These are phyloP conservation scores for Pulicaria dysenterica DNA, from an alignment of 129 eudicot species.

Conservation along the genomic window DNA sequence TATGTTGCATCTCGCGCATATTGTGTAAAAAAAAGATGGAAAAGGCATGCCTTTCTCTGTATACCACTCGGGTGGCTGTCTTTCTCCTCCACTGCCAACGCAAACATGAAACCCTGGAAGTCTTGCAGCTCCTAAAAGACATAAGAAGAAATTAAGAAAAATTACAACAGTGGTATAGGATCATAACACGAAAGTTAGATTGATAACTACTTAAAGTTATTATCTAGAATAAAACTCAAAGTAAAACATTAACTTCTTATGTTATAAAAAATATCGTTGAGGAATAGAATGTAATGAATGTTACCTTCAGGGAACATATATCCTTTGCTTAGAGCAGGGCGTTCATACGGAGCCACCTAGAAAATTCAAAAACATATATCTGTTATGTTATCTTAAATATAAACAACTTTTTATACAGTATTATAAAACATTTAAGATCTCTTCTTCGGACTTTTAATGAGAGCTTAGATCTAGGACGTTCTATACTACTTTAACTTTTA, in stretches of 20 bases:
- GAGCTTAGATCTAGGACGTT: too few species aligned
- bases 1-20: too few species aligned
- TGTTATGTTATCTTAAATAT: neutral
- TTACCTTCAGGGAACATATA: slow-evolving; percentile 94
- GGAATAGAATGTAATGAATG: neutral
- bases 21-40: too few species aligned
- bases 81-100: slow-evolving; percentile 99
- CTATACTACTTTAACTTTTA: too few species aligned
- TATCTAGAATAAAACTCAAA: too few species aligned
- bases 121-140: slow-evolving; percentile 76
- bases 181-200: too few species aligned
- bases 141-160: neutral
- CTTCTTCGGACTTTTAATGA: too few species aligned
- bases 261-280: neutral
- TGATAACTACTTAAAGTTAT: neutral
- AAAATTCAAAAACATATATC: slow-evolving; percentile 28
- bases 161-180: neutral
- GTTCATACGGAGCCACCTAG: slow-evolving; percentile 99
- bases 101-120: slow-evolving; percentile 97
- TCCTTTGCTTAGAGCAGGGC: slow-evolving; percentile 98
- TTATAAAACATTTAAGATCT: neutral
- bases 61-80: slow-evolving; percentile 92
- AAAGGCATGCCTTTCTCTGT: slow-evolving; percentile 67
- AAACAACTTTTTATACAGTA: slow-evolving; percentile 7
- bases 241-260: too few species aligned